Conservation (phyloP, 768 basidiomycete genomes). For the Kwoniella botswanensis region DNA sequence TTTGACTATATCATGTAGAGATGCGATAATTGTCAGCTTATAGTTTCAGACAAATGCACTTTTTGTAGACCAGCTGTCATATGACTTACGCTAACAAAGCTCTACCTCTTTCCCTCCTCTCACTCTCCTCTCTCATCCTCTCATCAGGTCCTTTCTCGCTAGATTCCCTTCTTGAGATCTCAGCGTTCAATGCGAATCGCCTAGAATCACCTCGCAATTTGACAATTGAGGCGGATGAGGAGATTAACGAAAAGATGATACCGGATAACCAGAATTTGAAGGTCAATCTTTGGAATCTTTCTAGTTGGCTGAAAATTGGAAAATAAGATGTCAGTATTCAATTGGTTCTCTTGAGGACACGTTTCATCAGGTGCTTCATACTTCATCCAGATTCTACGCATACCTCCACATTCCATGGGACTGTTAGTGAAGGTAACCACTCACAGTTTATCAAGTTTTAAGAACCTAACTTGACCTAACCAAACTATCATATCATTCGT, state of each 20-base stretch:
- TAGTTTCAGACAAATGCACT: constrained; percentile 57
- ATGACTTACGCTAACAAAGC: constrained; percentile 60
- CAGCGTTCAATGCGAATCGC: constrained; percentile 39
- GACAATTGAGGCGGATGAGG: constrained; percentile 46
- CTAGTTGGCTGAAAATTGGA: constrained; percentile 63
- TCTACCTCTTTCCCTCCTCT: constrained; percentile 72
- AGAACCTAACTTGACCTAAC: constrained; percentile 64
- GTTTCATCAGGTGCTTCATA: neutral
- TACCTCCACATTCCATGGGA: no score
- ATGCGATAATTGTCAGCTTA: constrained; percentile 10
- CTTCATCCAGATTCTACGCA: constrained; percentile 52
- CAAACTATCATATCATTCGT: constrained; percentile 81
- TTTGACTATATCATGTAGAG: constrained; percentile 58
- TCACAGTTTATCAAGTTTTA: constrained; percentile 50
- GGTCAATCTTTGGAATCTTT: constrained; percentile 68
- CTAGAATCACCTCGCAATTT: constrained; percentile 52
- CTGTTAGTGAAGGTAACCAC: constrained; percentile 8
- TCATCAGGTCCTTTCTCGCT: constrained; percentile 43
- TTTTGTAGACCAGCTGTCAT: neutral
- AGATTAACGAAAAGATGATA: constrained; percentile 76
- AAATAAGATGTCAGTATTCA: no score
- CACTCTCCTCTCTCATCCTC: constrained; percentile 63
- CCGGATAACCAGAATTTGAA: constrained; percentile 89
- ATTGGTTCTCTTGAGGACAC: no score
- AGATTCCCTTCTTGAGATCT: constrained; percentile 43